A percentile compares a stretch with the other conserved stretches of the same genome.
phyloP scores from a whole-genome alignment of 2,329 filamentous ascomycete genomes.

The Diplodia sapinea region DNA sequence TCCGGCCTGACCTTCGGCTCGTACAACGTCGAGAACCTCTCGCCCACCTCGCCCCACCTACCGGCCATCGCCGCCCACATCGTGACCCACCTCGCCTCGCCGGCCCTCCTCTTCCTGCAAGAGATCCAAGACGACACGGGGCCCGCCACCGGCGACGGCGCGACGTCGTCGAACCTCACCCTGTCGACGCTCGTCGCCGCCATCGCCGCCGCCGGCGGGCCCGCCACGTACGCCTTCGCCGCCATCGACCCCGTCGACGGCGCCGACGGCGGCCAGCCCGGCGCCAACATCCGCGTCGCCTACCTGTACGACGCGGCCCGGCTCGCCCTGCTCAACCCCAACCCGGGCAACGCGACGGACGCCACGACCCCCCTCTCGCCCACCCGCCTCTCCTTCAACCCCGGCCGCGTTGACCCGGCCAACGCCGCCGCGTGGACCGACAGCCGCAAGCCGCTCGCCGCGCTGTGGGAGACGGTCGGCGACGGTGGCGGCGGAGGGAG shows the following conservation, averaged over 20 bases:
- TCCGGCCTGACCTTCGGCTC: constrained; percentile 66
- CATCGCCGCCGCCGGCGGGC: constrained; percentile 43
- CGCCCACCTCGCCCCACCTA: constrained; percentile 62
- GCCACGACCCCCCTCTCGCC: constrained; percentile 64
- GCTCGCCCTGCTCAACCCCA: constrained; percentile 65
- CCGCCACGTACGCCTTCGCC: constrained; percentile 54
- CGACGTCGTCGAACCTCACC: constrained; percentile 35
- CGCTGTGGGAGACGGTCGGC: constrained; percentile 63
- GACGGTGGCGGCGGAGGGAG: constrained; percentile 55
- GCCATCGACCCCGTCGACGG: constrained; percentile 8
- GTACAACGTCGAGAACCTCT: constrained; percentile 75
- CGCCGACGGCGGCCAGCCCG: constrained; percentile 66
- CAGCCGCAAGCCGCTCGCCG: constrained; percentile 71
- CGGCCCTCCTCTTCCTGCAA: constrained; percentile 71
- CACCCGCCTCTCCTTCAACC: constrained; percentile 69
- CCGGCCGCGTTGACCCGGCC: constrained; percentile 68
- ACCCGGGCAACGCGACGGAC: constrained; percentile 60
- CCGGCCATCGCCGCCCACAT: constrained; percentile 68
- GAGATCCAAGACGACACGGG: constrained; percentile 74
- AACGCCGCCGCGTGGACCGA: constrained; percentile 63
- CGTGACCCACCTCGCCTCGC: constrained; percentile 65
- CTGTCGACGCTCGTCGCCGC: constrained; percentile 37
- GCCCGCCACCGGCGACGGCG: constrained; percentile 62
- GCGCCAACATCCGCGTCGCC: constrained; percentile 73
- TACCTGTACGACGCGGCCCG: constrained; percentile 70